Evolutionary conservation across 2,329 filamentous ascomycete species (phyloP), one percentile per base, ranked within the genome.

Genomic region (Graphiopsis chlorocephala): DNA sequence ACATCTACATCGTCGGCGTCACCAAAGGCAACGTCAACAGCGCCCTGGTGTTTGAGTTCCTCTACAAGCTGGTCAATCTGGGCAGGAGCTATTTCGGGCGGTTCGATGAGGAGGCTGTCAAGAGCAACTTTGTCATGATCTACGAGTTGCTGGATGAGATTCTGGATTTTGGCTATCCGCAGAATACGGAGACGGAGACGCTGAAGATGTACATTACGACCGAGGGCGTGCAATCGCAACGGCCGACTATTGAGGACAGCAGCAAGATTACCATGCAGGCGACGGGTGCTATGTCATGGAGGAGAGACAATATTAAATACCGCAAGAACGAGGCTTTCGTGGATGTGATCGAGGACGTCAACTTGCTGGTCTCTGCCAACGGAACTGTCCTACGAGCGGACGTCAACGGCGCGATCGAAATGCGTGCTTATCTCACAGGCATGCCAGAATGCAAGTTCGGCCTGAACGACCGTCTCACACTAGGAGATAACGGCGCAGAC

Each of bases 191-290:
- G 81, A 97, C 94, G 62, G 95, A 99, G 78, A 98, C 95, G 17
- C 84, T 99, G 72, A 99, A 99, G 81, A 98, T 98, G 94, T 99
- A 99, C 84, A 99, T 99, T 75, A 99, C 96, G 50, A 99, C 95
- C 38, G 95, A 99, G 81, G 95, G 95, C 65, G 94, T 99, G 80
- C 97, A 97, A 79, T 96, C 93, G 33, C 93, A 93, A 77, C 83
- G 88, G 70, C 88, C 86, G 70, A 90, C 88, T 80, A 78, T 76
- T 76, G 92, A 97, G 76, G 94, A 99, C 78, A 97, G 94, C 59
- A 94, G 93, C 71, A 95, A 94, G 78, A 99, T 99, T 79, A 99
- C 95, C 28, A 97, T 98, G 93, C 95, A 99, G 82, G 96, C 95
- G 14, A 99, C 95, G 0, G 95, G 96, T 47, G 95, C 95, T 5